Conservation (phyloP, 2,329 filamentous ascomycete species). For the Trichoderma sp. region DNA sequence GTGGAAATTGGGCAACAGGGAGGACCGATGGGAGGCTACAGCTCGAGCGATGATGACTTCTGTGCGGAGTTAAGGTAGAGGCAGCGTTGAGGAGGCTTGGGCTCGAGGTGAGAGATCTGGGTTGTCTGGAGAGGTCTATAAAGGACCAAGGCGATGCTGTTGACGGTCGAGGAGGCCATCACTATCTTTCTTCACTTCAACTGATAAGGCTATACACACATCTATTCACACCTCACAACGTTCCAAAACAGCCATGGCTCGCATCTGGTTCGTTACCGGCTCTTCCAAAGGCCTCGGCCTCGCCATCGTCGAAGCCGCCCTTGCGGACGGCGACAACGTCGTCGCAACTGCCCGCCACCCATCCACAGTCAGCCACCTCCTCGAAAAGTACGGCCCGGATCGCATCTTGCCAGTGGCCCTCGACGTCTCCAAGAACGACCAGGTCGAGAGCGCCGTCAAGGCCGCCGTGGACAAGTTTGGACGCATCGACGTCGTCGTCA, state of each 20-base stretch:
- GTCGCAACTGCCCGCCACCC: conserved; percentile 50
- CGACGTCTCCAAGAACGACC: conserved; percentile 56
- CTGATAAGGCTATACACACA: background rate
- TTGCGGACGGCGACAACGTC: conserved; percentile 46
- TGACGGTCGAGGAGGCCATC: background rate
- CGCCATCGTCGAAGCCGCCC: conserved; percentile 44
- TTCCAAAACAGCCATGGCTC: background rate
- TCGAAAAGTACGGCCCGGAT: conserved; percentile 42
- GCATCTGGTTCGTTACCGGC: conserved; percentile 52
- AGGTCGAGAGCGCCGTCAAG: conserved; percentile 40
- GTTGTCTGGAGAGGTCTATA: background rate
- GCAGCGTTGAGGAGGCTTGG: background rate
- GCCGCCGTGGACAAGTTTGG: conserved; percentile 51
- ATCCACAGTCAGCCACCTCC: conserved; percentile 40
- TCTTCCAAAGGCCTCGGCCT: conserved; percentile 52
- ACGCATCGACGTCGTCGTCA: conserved; percentile 61
- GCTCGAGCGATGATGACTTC: background rate
- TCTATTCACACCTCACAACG: background rate
- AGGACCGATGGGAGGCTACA: background rate
- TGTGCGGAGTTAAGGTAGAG: conserved; percentile 11
- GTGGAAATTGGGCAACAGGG: background rate
- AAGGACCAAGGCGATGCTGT: conserved; percentile 1
- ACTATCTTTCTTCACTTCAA: background rate
- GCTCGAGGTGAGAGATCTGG: background rate
- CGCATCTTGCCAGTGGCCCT: conserved; percentile 54